Evolutionary conservation across 306 rosid genomes (phyloP), one percentile per base, ranked within the genome.

Genomic region (Spatholobus suberectus): DNA sequence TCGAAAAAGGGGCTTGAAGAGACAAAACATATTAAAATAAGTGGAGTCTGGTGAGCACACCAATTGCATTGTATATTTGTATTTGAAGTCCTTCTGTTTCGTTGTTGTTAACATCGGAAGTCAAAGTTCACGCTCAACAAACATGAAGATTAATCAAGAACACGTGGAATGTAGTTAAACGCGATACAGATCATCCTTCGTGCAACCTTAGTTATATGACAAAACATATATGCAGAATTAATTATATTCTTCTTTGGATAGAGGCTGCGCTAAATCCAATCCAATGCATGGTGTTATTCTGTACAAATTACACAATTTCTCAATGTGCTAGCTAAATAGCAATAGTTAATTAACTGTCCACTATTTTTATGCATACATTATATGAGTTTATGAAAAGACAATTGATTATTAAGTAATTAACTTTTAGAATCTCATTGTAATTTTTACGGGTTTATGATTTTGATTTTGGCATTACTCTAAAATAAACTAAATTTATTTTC

Each of bases 121-220:
- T 43, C 41, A 44, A 72, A 59, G 38, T 44, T 20, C 71, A 63
- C 15, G 20, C 21, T 18, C 34, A 12, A 29, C 21, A 26, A 26
- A 17, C 17, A 34, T 54, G 35, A 21, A 57, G 54, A 62, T 62
- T 15, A 35, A 74, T 74, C 2, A 62, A 23, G n/a, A 49, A 67
- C 75, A 66, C 55, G 51, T 55, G 32, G 66, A 35, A 58, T 58
- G 18, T 27, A 75, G 69, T 7, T 20, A 6, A 24, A 32, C 26
- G 3, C 1, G 51, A 27, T 71, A 58, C 43, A 44, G 38, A 80
- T 69, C 20, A 69, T 7, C 27, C 40, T 1, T 24, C 68, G 49
- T 47, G 65, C 52, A 81, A 77, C 43, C 68, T 66, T 66, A n/a
- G 8, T 57, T 61, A 14, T 18, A 47, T 70, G 26, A 63, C 68